Percentiles rank a stretch among this genome's conserved stretches.
phyloP scores from a whole-genome alignment of 2,329 filamentous ascomycete genomes.

The Hymenoscyphus fructigenus region DNA sequence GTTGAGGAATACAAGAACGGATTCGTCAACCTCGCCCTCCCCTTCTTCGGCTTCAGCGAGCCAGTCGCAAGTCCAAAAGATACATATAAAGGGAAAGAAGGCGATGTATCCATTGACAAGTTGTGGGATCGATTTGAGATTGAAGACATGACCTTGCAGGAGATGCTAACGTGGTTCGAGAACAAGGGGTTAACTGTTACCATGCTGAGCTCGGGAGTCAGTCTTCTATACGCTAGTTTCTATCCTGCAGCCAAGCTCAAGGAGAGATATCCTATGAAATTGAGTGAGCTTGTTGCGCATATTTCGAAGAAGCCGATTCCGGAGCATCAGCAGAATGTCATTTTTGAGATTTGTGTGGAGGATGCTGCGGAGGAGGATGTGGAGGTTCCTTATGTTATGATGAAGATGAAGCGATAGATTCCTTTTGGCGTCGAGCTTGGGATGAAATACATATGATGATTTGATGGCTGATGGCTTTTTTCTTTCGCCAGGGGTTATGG shows the following conservation, averaged over 20 bases:
- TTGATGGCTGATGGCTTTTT: conserved; percentile 16
- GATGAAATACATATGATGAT: conserved; percentile 4
- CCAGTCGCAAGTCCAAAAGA: conserved; percentile 93
- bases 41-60: conserved; percentile 98
- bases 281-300: conserved; percentile 83
- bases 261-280: conserved; percentile 77
- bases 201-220: conserved; percentile 98
- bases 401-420: conserved; percentile 51
- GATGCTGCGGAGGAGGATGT: conserved; percentile 89
- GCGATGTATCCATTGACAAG: conserved; percentile 85
- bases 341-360: conserved; percentile 93
- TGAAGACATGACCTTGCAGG: conserved; percentile 76
- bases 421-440: conserved; percentile 5
- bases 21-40: conserved; percentile 92
- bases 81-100: conserved; percentile 76
- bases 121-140: conserved; percentile 98
- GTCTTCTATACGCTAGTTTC: conserved; percentile 90
- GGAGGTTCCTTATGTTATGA: conserved; percentile 94
- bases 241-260: conserved; percentile 75
- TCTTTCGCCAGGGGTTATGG: background rate
- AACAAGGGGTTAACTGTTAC: conserved; percentile 77
- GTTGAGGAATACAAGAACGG: conserved; percentile 99
- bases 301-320: conserved; percentile 93
- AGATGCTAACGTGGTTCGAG: conserved; percentile 82
- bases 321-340: conserved; percentile 88